Percentiles rank a stretch among this genome's conserved stretches.
Conservation (phyloP, 2,329 filamentous ascomycete genomes). For the Gnomoniopsis sp. region DNA sequence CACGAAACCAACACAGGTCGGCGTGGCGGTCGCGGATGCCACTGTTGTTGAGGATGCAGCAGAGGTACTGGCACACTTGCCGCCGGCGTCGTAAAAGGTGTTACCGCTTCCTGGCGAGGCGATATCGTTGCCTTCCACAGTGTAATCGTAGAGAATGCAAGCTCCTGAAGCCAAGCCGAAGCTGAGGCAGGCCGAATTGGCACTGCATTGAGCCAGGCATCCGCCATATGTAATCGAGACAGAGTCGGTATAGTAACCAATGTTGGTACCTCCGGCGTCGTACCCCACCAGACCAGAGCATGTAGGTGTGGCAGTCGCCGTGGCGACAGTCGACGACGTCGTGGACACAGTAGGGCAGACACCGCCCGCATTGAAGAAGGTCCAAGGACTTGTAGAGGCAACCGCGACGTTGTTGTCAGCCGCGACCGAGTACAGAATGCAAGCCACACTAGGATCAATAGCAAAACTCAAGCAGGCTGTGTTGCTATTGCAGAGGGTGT, state of each 20-base stretch:
- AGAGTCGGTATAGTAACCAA: constrained; percentile 11
- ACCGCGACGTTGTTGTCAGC: constrained; percentile 24
- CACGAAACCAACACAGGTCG: constrained; percentile 12
- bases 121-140: constrained; percentile 22
- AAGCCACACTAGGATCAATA: constrained; percentile 5
- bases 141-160: constrained; percentile 15
- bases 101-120: constrained; percentile 27
- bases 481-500: constrained; percentile 13
- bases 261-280: constrained; percentile 12
- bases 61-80: constrained; percentile 5
- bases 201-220: constrained; percentile 12
- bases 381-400: constrained; percentile 24
- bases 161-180: constrained; percentile 14
- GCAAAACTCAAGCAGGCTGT: constrained; percentile 15
- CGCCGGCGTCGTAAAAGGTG: constrained; percentile 18
- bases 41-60: not conserved
- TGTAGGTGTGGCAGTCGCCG: constrained; percentile 11
- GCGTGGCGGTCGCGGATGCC: constrained; percentile 4
- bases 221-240: constrained; percentile 8
- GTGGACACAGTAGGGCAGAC: constrained; percentile 8
- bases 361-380: constrained; percentile 17
- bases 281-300: constrained; percentile 15
- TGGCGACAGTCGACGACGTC: not conserved
- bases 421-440: constrained; percentile 13
- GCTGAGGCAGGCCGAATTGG: constrained; percentile 15